Evolutionary conservation across 345 rosid species (phyloP).

Genomic region (Microthlaspi erraticum): DNA sequence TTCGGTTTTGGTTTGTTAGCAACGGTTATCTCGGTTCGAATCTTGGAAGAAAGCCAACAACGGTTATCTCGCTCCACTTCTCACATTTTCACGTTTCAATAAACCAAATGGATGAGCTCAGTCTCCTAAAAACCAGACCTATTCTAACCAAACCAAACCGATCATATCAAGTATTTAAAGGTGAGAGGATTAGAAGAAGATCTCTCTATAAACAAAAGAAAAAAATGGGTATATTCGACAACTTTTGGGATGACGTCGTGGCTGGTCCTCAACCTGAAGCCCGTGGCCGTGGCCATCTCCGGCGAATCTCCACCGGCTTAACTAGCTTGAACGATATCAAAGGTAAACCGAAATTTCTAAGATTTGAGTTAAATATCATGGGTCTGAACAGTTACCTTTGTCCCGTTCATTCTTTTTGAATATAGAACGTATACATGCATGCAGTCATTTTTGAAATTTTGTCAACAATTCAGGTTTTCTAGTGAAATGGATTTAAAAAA

Average conservation of each 20-base stretch:
- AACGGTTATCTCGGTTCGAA: slow-evolving; percentile 11
- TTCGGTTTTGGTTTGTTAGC: neutral
- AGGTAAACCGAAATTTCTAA: slow-evolving; percentile 14
- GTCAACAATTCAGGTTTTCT: too few species aligned
- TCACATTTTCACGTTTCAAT: neutral
- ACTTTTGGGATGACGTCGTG: slow-evolving; percentile 79
- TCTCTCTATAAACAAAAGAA: slow-evolving; percentile 21
- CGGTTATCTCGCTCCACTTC: neutral
- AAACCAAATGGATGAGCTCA: neutral
- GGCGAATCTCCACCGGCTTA: slow-evolving; percentile 53
- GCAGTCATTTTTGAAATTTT: too few species aligned
- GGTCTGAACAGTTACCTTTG: too few species aligned
- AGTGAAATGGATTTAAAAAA: too few species aligned
- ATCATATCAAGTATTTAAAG: slow-evolving; percentile 33
- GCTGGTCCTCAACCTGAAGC: slow-evolving; percentile 94
- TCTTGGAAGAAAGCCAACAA: neutral
- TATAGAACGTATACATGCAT: too few species aligned
- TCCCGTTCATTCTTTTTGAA: too few species aligned
- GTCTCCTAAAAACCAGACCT: slow-evolving; percentile 15
- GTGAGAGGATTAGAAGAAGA: neutral
- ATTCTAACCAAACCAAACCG: slow-evolving; percentile 30
- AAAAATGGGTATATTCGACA: slow-evolving; percentile 45
- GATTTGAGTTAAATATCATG: neutral
- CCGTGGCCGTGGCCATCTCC: slow-evolving; percentile 75
- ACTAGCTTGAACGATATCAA: slow-evolving; percentile 46